Base-by-base conservation (phyloP, 139 green algal species). In the Limnomonas spitsbergensis region DNA sequence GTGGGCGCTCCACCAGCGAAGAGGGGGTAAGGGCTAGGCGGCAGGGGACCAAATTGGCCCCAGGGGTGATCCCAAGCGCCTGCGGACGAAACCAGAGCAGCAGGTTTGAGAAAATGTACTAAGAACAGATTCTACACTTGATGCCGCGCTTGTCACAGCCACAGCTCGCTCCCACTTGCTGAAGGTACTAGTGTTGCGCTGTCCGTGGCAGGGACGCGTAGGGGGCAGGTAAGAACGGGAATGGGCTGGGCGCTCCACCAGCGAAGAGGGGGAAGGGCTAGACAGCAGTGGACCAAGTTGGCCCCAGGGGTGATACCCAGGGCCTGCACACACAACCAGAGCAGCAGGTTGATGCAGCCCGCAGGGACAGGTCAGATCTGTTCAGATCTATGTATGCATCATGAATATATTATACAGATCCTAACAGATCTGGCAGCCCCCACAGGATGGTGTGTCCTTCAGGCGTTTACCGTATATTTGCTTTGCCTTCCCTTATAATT, bases 191-290 rank as follows among this genome's bases (percentile, higher is more conserved):
- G n/a, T n/a, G n/a, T n/a, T n/a, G n/a, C n/a, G n/a, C n/a, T n/a
- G n/a, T n/a, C n/a, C n/a, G n/a, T n/a, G n/a, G n/a, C n/a, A n/a
- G n/a, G n/a, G n/a, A n/a, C n/a, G n/a, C n/a, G n/a, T n/a, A n/a
- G n/a, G n/a, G n/a, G n/a, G n/a, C n/a, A n/a, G n/a, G n/a, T n/a
- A n/a, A n/a, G n/a, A n/a, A n/a, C n/a, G n/a, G n/a, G n/a, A n/a
- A n/a, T n/a, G n/a, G n/a, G n/a, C n/a, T n/a, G n/a, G n/a, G n/a
- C 91, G 84, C 81, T 94, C 92, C 61, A 95, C 71, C 40, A 96
- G 80, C 7, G 82, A 84, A 0, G 37, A 79, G 27, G 80, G 80
- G 0, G 90, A 4, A 96, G 83, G 37, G 89, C 83, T 53, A 96
- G 83, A n/a, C 87, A 80, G 0, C 90, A 84, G 0, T 76, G 40